These are phyloP conservation scores for Eutrema yunnanense DNA, from an alignment of 345 rosid genomes.

Conservation along the genomic window DNA sequence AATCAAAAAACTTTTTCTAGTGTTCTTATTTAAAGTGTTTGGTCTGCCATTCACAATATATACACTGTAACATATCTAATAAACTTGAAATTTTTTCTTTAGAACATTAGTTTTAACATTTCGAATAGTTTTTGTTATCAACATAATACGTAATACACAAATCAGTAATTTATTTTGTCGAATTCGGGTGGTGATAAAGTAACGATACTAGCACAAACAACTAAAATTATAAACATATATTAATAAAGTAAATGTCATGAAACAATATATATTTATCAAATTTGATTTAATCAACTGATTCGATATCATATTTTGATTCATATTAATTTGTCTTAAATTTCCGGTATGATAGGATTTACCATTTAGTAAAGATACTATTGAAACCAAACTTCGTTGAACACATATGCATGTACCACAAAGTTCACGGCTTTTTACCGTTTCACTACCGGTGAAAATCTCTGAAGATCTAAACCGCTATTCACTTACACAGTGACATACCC, in stretches of 20 bases:
- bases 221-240: not conserved
- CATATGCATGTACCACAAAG: not conserved
- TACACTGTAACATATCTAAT: not conserved
- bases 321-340: not conserved
- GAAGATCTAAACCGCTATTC: constrained; percentile 21
- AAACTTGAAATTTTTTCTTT: not conserved
- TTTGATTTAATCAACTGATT: not conserved
- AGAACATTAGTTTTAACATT: not conserved
- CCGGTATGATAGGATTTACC: not conserved
- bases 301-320: not conserved
- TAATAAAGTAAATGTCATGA: not conserved
- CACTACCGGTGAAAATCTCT: constrained; percentile 8
- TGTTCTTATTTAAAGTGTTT: not conserved
- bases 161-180: not conserved
- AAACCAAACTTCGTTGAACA: not conserved
- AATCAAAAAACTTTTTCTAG: not conserved
- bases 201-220: not conserved
- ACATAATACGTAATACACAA: not conserved
- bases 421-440: constrained; percentile 2
- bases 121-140: too few species aligned
- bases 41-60: not conserved
- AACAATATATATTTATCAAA: not conserved
- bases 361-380: not conserved
- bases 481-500: not conserved
- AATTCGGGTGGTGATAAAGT: not conserved